These are phyloP conservation scores for Colletotrichum ledebouriae DNA, from an alignment of 2,329 filamentous ascomycete species.

Conservation along the genomic window DNA sequence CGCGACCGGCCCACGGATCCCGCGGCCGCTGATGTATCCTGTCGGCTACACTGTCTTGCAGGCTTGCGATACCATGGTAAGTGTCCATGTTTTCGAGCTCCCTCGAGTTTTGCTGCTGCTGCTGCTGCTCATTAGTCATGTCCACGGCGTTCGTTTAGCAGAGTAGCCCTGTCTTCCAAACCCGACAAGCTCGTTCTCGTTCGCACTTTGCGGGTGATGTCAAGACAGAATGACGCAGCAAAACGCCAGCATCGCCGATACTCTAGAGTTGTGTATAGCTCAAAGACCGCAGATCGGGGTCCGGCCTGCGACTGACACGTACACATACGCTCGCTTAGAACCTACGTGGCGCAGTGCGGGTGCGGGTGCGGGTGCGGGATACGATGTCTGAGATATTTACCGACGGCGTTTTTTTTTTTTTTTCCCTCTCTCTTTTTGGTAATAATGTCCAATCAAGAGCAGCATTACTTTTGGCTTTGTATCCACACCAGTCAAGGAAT, in stretches of 20 bases:
- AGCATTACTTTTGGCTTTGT: not conserved
- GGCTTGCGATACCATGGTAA: too few relatives aligned
- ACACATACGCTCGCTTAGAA: not conserved
- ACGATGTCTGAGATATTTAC: not conserved
- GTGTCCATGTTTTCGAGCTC: too few relatives aligned
- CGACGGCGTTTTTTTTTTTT: not conserved
- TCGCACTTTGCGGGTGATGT: slow-evolving; percentile 22
- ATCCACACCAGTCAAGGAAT: not conserved
- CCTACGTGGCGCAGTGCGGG: not conserved
- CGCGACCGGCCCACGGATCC: not conserved
- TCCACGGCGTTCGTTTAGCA: not conserved
- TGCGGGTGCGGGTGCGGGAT: slow-evolving; percentile 10
- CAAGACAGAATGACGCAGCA: too few relatives aligned
- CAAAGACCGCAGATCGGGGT: slow-evolving; percentile 13
- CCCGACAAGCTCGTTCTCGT: slow-evolving; percentile 3
- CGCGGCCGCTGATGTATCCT: not conserved
- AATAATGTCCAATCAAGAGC: not conserved
- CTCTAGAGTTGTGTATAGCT: not conserved
- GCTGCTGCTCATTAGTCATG: not conserved
- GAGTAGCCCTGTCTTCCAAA: not conserved
- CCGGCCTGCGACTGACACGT: not conserved
- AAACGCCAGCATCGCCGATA: too few relatives aligned
- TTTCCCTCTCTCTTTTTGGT: too few relatives aligned
- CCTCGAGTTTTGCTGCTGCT: not conserved
- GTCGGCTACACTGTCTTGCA: not conserved